Evolutionary conservation across 306 rosid genomes (phyloP).

Genomic region (Styphnolobium japonicum): DNA sequence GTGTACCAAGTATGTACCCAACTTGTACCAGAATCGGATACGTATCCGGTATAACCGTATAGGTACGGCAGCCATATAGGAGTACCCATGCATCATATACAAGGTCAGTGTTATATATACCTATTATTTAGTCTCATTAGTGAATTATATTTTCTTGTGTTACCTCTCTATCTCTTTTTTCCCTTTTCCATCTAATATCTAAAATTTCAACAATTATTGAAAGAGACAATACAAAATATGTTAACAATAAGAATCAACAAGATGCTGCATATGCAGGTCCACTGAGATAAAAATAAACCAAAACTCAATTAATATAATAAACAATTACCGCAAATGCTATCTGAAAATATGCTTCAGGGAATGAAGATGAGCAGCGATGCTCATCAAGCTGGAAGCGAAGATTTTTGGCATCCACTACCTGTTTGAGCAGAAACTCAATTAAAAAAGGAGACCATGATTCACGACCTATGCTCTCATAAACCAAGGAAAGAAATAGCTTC

Average conservation of each 20-base stretch:
- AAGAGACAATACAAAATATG: neutral
- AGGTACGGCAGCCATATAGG: too few species aligned
- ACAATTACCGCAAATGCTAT: conserved; percentile 88
- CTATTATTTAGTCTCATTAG: neutral
- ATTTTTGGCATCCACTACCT: conserved; percentile 94
- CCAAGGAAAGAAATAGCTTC: conserved; percentile 11
- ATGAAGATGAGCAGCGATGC: conserved; percentile 65
- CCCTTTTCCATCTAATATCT: neutral
- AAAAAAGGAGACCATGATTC: neutral
- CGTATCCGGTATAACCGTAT: too few species aligned
- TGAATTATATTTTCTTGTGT: conserved; percentile 1
- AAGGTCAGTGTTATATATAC: neutral
- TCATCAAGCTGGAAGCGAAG: conserved; percentile 72
- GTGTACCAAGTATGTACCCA: too few species aligned
- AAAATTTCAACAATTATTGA: neutral
- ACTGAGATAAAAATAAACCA: neutral
- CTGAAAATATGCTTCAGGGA: conserved; percentile 82
- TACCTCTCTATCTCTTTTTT: neutral
- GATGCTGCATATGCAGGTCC: neutral
- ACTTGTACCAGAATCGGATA: too few species aligned
- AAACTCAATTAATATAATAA: neutral
- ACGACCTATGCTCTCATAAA: neutral
- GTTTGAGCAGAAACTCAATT: conserved; percentile 24
- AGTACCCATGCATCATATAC: too few species aligned
- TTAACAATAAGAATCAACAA: neutral